Conservation (phyloP, 1,284 basidiomycete genomes). For the Naganishia liquefaciens region DNA sequence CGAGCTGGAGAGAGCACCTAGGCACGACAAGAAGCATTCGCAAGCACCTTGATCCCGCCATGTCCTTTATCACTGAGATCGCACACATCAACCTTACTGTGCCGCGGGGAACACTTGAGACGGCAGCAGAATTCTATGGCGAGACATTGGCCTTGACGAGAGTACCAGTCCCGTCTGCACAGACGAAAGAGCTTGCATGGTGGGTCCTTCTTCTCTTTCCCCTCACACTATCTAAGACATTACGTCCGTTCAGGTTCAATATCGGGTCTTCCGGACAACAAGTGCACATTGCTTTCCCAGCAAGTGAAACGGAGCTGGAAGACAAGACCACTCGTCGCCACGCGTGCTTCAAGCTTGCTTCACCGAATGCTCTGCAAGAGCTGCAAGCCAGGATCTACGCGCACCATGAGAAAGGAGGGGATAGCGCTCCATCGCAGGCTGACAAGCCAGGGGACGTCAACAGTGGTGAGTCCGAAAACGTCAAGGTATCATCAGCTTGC, state of each 20-base stretch:
- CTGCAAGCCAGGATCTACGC: constrained; percentile 47
- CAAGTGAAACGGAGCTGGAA: constrained; percentile 26
- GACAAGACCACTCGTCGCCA: constrained; percentile 42
- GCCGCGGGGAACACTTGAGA: constrained; percentile 43
- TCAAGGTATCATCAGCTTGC: neutral
- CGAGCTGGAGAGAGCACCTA: no score
- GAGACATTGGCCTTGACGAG: constrained; percentile 44
- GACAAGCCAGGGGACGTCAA: constrained; percentile 48
- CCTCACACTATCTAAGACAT: neutral
- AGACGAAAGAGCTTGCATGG: constrained; percentile 45
- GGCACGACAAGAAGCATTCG: no score
- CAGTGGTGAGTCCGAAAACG: constrained; percentile 37
- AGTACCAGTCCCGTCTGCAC: constrained; percentile 46
- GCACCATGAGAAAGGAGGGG: constrained; percentile 36
- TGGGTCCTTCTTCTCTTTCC: constrained; percentile 31
- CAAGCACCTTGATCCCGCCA: neutral
- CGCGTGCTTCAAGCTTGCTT: constrained; percentile 46
- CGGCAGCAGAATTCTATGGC: constrained; percentile 51
- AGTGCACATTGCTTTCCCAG: constrained; percentile 45
- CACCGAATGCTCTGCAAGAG: constrained; percentile 40
- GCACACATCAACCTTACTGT: constrained; percentile 51
- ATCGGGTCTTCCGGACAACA: constrained; percentile 35
- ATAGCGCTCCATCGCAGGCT: constrained; percentile 40
- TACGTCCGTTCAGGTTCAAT: constrained; percentile 26
- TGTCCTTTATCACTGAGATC: constrained; percentile 32